phyloP scores from a whole-genome alignment of 1,284 basidiomycete species.

The Cronartium quercuum region DNA sequence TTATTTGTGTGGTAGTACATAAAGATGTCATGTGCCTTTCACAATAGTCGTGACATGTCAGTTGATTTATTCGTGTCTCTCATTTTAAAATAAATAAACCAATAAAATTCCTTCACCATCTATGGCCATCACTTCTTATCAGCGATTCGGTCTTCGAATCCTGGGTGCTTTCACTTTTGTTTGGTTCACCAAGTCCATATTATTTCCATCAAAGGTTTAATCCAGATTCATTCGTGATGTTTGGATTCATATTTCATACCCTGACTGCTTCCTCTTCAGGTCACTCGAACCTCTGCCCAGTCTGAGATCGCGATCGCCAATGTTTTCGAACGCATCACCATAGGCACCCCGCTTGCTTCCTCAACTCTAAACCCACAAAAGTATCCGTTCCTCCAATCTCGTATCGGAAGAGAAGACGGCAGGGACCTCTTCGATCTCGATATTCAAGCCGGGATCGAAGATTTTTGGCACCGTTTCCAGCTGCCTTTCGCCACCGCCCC shows the following conservation, averaged over 20 bases:
- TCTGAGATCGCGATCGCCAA: slow-evolving; percentile 47
- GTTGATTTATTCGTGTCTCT: background rate
- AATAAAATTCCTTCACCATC: background rate
- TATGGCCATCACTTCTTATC: slow-evolving; percentile 24
- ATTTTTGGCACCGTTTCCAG: slow-evolving; percentile 87
- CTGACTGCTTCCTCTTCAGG: slow-evolving; percentile 34
- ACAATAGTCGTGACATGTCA: too few relatives aligned
- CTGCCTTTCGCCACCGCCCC: slow-evolving; percentile 61
- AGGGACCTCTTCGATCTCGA: slow-evolving; percentile 70
- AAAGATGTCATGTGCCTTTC: too few relatives aligned
- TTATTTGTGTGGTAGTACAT: too few relatives aligned
- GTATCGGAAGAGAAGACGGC: slow-evolving; percentile 57
- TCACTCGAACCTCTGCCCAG: slow-evolving; percentile 42
- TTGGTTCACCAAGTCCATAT: slow-evolving; percentile 23
- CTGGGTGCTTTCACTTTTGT: background rate
- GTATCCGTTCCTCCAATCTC: slow-evolving; percentile 74
- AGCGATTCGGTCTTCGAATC: slow-evolving; percentile 24
- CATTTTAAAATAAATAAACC: background rate
- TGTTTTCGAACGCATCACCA: slow-evolving; percentile 73
- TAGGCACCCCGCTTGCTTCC: slow-evolving; percentile 56
- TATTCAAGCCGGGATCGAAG: slow-evolving; percentile 66
- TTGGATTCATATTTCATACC: background rate
- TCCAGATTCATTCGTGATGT: background rate
- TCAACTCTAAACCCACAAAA: slow-evolving; percentile 76
- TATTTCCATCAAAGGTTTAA: slow-evolving; percentile 23